Evolutionary conservation across 495 filamentous ascomycete species (phyloP), one percentile per base, ranked within the genome.

Genomic region (Ramalina intermedia): DNA sequence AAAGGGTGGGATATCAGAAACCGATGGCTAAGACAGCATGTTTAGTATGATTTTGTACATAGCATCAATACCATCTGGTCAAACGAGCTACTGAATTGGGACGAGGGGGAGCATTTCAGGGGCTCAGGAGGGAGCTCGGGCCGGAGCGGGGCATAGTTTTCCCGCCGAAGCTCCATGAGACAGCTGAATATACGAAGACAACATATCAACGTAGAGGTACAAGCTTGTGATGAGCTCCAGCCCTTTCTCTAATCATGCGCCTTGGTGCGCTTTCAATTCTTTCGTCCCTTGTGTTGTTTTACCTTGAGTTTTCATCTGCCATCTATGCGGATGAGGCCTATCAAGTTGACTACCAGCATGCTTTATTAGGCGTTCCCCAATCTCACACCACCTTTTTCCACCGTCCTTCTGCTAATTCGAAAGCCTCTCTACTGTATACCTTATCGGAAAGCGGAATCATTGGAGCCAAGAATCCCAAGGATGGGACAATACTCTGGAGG

Each of bases 381-480:
- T 67, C 74, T 62, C 75, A 83, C 39, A 85, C 86, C 36, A 94
- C 87, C 44, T 95, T 99, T 74, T 96, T 96, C 75, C 87, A 95
- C 66, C 80, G 79, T 51, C 93, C 91, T 12, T 74, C 80, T 48
- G 65, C 77, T 16, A 71, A 81, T 47, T 89, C 87, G 17, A 86
- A 84, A 63, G 90, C 90, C 16, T 89, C 84, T 24, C 70, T 96
- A 26, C 73, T 99, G 27, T 99, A 95, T 61, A 94, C 93, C 0
- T 68, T 96, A 13, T 88, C 85, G 49, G 81, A 93, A 26, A 75
- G 83, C 35, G 76, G 76, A 18, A 75, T 94, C 8, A 64, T 96
- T 1, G 93, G 87, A 26, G 90, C 91, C 0, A 73, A 96, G 11
- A 93, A 96, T 56, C 91, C 91, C 14, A 82, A 78, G 53, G 85